A percentile compares a stretch with the other conserved stretches of the same genome.
phyloP scores from a whole-genome alignment of 371 early-diverging fungal species.

The Rhizopus delemar region DNA sequence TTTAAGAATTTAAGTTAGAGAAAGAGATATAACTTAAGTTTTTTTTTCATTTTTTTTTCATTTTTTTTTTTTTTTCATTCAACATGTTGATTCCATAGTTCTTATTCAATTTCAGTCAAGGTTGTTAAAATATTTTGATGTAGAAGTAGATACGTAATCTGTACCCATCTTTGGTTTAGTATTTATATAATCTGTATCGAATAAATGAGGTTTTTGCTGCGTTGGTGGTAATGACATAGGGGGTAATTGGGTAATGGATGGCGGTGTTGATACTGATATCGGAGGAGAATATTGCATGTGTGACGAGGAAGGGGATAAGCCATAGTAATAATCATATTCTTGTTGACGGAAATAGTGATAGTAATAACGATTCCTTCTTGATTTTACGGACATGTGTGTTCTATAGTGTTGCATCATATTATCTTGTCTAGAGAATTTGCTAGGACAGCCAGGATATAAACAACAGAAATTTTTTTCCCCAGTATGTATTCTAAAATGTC shows the following conservation, averaged over 20 bases:
- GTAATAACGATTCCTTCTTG: conserved; percentile 39
- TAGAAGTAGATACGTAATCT: neutral
- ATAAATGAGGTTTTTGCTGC: neutral
- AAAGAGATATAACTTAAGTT: no score
- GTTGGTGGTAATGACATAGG: neutral
- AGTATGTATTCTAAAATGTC: conserved; percentile 88
- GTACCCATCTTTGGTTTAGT: neutral
- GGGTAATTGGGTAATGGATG: neutral
- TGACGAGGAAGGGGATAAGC: no score
- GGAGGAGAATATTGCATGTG: conserved; percentile 13
- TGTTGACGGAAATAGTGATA: neutral
- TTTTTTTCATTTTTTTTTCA: no score
- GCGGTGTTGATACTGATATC: neutral
- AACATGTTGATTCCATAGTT: neutral
- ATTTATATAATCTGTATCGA: neutral
- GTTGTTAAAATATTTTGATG: neutral
- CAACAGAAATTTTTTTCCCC: conserved; percentile 90
- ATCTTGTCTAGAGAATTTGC: conserved; percentile 84
- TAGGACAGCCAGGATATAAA: conserved; percentile 74
- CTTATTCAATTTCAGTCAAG: neutral
- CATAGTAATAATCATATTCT: neutral
- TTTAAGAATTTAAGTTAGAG: no score
- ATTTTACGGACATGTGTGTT: conserved; percentile 70
- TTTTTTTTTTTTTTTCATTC: no score
- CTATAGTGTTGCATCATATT: conserved; percentile 91